Conservation (phyloP, 73 alveolate species). For the Tetrahymena malaccensis region DNA sequence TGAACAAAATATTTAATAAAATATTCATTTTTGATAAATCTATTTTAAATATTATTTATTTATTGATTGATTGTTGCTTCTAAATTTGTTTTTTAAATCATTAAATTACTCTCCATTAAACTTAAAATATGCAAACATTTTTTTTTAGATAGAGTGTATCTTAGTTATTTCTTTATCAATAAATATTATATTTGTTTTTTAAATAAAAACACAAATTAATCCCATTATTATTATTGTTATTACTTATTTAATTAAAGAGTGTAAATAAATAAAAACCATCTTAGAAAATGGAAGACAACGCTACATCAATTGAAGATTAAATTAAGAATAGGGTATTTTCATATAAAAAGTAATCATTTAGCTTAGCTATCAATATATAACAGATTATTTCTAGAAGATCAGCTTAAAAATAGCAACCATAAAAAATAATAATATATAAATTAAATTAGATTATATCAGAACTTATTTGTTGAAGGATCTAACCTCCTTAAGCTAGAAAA, state of each 20-base stretch:
- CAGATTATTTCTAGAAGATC: not conserved
- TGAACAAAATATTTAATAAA: no score
- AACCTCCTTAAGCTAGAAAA: not conserved
- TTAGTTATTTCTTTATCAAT: no score
- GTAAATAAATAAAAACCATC: no score
- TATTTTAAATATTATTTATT: no score
- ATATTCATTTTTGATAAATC: not conserved
- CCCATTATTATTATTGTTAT: not conserved
- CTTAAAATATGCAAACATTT: no score
- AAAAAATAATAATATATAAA: not conserved
- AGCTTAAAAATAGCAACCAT: not conserved
- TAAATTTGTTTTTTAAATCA: no score
- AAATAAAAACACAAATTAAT: not conserved
- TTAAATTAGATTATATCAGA: not conserved
- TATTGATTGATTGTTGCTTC: no score
- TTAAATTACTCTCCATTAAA: no score
- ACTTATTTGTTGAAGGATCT: not conserved
- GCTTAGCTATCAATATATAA: not conserved
- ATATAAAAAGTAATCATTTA: not conserved
- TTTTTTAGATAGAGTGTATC: not conserved
- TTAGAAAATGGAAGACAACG: not conserved
- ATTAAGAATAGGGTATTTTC: not conserved
- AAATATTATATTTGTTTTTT: no score
- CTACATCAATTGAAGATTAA: not conserved
- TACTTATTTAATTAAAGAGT: no score